Base-by-base conservation (phyloP, 1,284 basidiomycete species). In the Trametes versicolor region DNA sequence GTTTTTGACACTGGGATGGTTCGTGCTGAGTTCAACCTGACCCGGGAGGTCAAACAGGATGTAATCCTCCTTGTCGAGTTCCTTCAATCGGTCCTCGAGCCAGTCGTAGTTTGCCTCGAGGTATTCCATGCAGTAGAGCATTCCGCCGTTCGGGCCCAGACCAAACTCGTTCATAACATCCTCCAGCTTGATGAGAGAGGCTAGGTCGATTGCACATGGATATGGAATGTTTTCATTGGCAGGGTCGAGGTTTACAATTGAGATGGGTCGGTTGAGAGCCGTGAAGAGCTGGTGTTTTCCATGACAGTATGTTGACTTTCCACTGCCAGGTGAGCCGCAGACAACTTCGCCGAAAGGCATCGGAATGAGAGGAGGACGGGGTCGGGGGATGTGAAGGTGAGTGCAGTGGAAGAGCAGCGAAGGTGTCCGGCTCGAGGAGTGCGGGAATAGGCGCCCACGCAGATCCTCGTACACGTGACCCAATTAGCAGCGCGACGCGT, bases 111-210 rank as follows among this genome's bases (percentile, higher is more conserved):
- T 99, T 27, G 87, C 90, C 74, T 99, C 97, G 25, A 99, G 87
- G 76, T 99, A 99, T 77, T 99, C 98, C 85, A 99, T 94, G 76
- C 96, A 97, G 76, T 97, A 99, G 19, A 99, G 82, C 91, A 99
- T 96, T 2, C 90, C 97, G 6, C 98, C 98, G 71, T 99, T 99
- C 0, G 98, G 98, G 0, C 98, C 98, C 0, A 99, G 85, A 0
- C 87, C 87, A 69, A 93, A 89, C 68, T 92, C 90, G 5, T 88
- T 80, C 97, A 99, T 98, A 23, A 91, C 96, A 72, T 96, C 93
- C 56, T 92, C 83, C 27, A 99, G 87, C 0, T 93, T 95, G 73
- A 99, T 94, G 64, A 99, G 87, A 0, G 89, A 89, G 0, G 93
- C 85, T 64, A 99, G 93, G 75, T 94, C 90, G 71, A 99, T 84